A percentile compares a stretch with the other conserved stretches of the same genome.
phyloP scores from a whole-genome alignment of 139 green algal genomes.

The Tetraselmis chui region DNA sequence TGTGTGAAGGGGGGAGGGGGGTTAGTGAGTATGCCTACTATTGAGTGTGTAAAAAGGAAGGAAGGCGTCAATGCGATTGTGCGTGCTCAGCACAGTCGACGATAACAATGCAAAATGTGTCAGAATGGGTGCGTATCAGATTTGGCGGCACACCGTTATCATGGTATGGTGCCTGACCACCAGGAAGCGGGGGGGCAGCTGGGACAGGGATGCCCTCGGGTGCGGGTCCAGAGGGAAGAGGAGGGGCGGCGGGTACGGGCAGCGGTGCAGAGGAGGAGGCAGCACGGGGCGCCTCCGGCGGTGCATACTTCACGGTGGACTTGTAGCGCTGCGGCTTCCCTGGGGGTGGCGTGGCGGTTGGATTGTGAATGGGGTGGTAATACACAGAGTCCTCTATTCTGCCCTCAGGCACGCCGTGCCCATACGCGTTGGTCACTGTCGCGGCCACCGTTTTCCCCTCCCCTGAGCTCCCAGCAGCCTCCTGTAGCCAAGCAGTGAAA shows the following conservation, averaged over 20 bases:
- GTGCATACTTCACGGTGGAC: background rate
- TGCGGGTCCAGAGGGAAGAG: conserved; percentile 45
- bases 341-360: conserved; percentile 41
- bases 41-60: too few relatives aligned
- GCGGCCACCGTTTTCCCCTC: background rate
- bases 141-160: too few relatives aligned
- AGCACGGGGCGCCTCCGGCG: conserved; percentile 3
- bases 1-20: too few relatives aligned
- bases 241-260: conserved; percentile 53
- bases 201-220: conserved; percentile 33
- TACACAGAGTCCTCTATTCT: conserved; percentile 54
- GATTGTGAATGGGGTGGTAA: conserved; percentile 67
- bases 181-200: conserved; percentile 29
- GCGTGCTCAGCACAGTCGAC: too few relatives aligned
- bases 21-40: too few relatives aligned
- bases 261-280: conserved; percentile 19
- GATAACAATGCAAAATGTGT: too few relatives aligned
- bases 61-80: too few relatives aligned
- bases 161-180: too few relatives aligned
- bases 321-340: conserved; percentile 50
- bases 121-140: too few relatives aligned
- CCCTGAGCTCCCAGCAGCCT: background rate
- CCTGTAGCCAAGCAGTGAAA: background rate
- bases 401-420: conserved; percentile 19
- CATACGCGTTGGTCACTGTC: conserved; percentile 4